Evolutionary conservation across 805 yeast genomes (phyloP).

Genomic region (Ogataea pilisensis): DNA sequence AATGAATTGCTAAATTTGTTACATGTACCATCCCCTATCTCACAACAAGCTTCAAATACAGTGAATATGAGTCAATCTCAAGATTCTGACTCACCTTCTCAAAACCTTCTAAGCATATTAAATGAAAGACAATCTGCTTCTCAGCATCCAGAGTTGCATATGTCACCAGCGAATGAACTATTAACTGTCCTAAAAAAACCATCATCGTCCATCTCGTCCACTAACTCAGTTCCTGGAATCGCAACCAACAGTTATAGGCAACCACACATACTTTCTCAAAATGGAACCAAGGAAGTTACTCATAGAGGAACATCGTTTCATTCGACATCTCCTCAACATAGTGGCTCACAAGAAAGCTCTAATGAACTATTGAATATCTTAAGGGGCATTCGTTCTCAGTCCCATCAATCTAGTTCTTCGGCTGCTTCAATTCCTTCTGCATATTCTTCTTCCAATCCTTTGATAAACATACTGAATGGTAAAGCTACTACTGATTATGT

Average conservation of each 20-base stretch:
- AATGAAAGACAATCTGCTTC: too few species aligned
- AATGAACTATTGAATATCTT: constrained; percentile 5
- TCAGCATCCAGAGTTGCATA: constrained; percentile 1
- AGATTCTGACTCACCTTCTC: not conserved
- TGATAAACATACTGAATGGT: constrained; percentile 1
- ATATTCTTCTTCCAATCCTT: not conserved
- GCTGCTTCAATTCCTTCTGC: not conserved
- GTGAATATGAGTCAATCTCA: not conserved
- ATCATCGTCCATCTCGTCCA: not conserved
- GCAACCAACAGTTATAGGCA: too few species aligned
- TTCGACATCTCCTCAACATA: not conserved
- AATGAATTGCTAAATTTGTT: constrained; percentile 2
- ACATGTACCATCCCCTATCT: not conserved
- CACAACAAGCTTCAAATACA: not conserved
- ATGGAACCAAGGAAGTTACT: too few species aligned
- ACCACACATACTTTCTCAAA: too few species aligned
- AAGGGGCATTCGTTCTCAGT: constrained; percentile 1
- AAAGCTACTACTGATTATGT: too few species aligned
- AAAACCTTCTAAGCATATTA: not conserved
- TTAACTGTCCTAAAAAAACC: constrained; percentile 4
- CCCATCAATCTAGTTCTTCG: too few species aligned
- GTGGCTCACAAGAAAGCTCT: not conserved
- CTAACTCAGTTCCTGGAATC: not conserved
- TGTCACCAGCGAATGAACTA: constrained; percentile 2
- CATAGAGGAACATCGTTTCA: too few species aligned